Base-by-base conservation (phyloP, 306 rosid species). In the Dryas alaskensis region DNA sequence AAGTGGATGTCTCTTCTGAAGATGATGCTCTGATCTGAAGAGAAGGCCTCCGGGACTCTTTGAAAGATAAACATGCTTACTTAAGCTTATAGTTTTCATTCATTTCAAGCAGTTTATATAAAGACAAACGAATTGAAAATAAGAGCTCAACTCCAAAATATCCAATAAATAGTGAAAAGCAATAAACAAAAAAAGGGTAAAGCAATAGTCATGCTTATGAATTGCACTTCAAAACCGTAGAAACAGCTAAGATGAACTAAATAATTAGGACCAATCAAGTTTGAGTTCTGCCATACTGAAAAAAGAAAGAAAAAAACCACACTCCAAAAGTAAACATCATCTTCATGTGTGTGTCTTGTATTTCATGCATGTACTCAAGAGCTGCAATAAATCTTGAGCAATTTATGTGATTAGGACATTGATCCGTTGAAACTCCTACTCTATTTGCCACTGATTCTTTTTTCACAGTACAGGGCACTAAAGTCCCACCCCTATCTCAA, bases 1-100 rank as follows among this genome's bases (percentile, higher is more conserved):
- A 66, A 75, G 86, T 51, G 67, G 99, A 88, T 77, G 97, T 79
- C 17, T 95, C 99, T 57, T 95, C 99, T 0, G 99, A 92, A 67
- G 93, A 82, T 16, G 91, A 86, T 66, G 99, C 99, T 80, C 93
- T 81, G 69, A 82, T 78, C 83, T 48, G 90, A 83, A 82, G 76
- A 73, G 82, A 79, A 49, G 78, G 73, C 79, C 88, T 92, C 17
- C 84, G 83, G 27, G 81, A 79, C 84, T 76, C 99, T 92, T 76
- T 57, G 39, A 79, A 67, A 48, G 39, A 60, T 50, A 57, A 77
- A 72, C 53, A 53, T 17, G 31, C 7, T 14, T 40, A 42, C 48
- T 68, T 39, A 2, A 65, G n/a, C 63, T n/a, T 64, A 42, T 47
- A 63, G 10, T 64, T 72, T 17, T n/a, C 7, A 60, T 6, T 62